Evolutionary conservation across 2,329 filamentous ascomycete species (phyloP).

Genomic region (Biscogniauxia mediterranea): DNA sequence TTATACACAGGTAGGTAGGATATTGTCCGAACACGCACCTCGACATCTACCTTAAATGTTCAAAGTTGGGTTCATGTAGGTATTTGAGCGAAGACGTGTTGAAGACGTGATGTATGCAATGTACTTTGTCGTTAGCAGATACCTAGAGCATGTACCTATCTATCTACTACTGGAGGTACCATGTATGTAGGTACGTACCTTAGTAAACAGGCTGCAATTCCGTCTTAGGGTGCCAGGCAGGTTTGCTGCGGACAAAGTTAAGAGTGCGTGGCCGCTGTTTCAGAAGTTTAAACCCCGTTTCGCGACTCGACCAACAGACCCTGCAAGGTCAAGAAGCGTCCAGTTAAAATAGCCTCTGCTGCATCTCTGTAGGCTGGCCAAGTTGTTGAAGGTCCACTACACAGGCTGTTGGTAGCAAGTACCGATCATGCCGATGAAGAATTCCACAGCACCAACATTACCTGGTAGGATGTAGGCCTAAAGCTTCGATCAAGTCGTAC

Average conservation of each 20-base stretch:
- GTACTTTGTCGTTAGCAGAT: no score
- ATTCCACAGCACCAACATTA: neutral
- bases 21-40: no score
- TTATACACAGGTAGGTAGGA: no score
- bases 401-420: neutral
- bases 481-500: no score
- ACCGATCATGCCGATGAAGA: neutral
- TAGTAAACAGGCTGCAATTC: no score
- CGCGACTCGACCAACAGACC: neutral
- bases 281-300: slow-evolving; percentile 17
- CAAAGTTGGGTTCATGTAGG: no score
- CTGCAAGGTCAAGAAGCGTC: neutral
- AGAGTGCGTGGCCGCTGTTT: slow-evolving; percentile 21
- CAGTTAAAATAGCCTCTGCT: neutral
- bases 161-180: neutral
- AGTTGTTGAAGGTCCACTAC: neutral
- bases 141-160: neutral
- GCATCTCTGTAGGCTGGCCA: neutral
- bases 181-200: no score
- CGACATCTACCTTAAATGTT: no score
- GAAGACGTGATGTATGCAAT: no score
- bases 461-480: no score
- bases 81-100: no score
- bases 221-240: neutral
- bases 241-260: neutral